These are phyloP conservation scores for Cavenderia fasciculata DNA, from an alignment of 78 protist genomes.

Conservation along the genomic window DNA sequence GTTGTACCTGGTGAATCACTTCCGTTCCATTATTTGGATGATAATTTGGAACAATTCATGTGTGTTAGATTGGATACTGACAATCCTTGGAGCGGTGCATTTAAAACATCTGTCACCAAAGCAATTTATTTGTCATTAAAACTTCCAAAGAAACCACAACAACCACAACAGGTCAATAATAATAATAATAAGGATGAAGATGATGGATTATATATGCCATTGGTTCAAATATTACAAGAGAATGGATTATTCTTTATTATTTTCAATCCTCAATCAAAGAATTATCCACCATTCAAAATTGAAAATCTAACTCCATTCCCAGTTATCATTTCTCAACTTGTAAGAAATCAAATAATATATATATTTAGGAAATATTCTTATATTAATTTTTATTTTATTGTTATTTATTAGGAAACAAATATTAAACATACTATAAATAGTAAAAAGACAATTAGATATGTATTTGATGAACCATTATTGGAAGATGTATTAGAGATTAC, in stretches of 20 bases:
- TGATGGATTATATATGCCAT: slow-evolving; percentile 23
- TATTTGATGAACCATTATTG: slow-evolving; percentile 29
- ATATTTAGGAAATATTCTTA: too few species aligned
- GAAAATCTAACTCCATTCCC: slow-evolving; percentile 16
- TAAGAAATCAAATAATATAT: background rate
- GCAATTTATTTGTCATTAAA: slow-evolving; percentile 12
- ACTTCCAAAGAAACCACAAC: background rate
- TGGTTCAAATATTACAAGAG: slow-evolving; percentile 41
- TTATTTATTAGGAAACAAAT: background rate
- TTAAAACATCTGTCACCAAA: slow-evolving; percentile 14
- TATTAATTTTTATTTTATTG: too few species aligned
- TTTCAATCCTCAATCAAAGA: slow-evolving; percentile 48
- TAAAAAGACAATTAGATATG: slow-evolving; percentile 14
- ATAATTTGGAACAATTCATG: background rate
- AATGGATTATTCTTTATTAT: slow-evolving; percentile 31
- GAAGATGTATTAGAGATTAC: slow-evolving; percentile 2
- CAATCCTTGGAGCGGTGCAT: slow-evolving; percentile 45
- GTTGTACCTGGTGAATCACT: slow-evolving; percentile 18
- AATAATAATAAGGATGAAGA: background rate
- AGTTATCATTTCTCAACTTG: slow-evolving; percentile 16
- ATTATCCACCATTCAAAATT: slow-evolving; percentile 47
- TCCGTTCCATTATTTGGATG: slow-evolving; percentile 59
- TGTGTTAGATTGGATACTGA: background rate
- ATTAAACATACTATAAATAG: background rate
- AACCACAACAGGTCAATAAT: background rate